Base-by-base conservation (phyloP, 352 stramenopile genomes). In the Globisporangium alternatum region DNA sequence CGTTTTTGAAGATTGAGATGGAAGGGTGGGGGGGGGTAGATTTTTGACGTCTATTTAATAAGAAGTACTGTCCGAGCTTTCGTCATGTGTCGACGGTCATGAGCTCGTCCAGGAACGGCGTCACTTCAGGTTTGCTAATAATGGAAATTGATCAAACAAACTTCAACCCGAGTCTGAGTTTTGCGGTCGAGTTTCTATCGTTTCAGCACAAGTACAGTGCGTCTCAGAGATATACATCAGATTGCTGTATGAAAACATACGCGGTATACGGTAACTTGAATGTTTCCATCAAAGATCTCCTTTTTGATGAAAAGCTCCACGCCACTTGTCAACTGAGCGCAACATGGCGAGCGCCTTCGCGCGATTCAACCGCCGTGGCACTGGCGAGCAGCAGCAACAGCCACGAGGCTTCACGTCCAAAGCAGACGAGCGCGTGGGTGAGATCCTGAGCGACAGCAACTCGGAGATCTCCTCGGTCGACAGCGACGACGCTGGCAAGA, bases 371-470 rank as follows among this genome's bases (percentile, higher is more conserved):
- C 61, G 61, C 28, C 60, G 61, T 31, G 54, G 44, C 41, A 21
- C 22, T 15, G 12, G 13, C 53, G 17, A 43, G 21, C 61, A 62
- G 31, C 52, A 31, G 30, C 59, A 64, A 7, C 35, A 52, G 3
- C 58, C 9, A 22, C 25, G 56, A 31, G n/a, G 30, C 43, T 51
- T 33, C 10, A 7, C 49, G 17, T 4, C 0, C 17, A 41, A 56
- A 13, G 53, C 31, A 19, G 41, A 60, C 5, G 62, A 56, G 54
- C 72, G 76, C 17, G 67, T 89, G 17, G 78, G 74, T 7, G 78
- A 88, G 52, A 82, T 89, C 66, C 61, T 87, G 54, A 86, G 77
- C 62, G 80, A 90, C 65, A 67, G 62, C 44, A 86, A 80, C 64
- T 89, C 75, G 17, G 80, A 87, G 47, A 64, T 78, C 41, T 81